A percentile compares a stretch with the other conserved stretches of the same genome.
Conservation (phyloP, 2,329 filamentous ascomycete genomes). For the Talaromyces funiculosus region DNA sequence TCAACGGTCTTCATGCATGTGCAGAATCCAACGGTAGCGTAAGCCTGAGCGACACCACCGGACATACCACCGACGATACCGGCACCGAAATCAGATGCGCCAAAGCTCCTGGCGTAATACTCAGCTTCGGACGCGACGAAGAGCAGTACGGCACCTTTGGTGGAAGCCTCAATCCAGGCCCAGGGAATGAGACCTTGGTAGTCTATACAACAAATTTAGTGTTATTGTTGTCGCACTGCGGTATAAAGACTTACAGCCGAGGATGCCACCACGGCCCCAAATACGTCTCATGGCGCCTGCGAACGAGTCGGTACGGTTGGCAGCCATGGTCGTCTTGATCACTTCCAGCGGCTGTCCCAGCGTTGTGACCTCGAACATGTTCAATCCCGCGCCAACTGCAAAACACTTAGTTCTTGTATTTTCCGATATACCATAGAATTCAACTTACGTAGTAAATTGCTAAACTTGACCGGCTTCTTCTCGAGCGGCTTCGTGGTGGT, state of each 20-base stretch:
- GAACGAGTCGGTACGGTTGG: constrained; percentile 87
- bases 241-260: constrained; percentile 73
- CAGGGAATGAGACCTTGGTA: constrained; percentile 99
- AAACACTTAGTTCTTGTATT: constrained; percentile 69
- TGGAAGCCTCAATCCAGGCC: constrained; percentile 99
- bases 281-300: constrained; percentile 73
- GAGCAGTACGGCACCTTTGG: constrained; percentile 96
- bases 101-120: constrained; percentile 79
- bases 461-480: constrained; percentile 99
- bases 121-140: constrained; percentile 99
- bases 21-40: constrained; percentile 99
- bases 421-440: constrained; percentile 32
- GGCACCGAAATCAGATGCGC: constrained; percentile 77
- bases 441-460: constrained; percentile 77
- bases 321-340: constrained; percentile 99
- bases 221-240: neutral
- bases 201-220: constrained; percentile 52
- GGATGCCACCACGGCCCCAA: constrained; percentile 86
- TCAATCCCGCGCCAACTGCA: constrained; percentile 77
- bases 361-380: constrained; percentile 84
- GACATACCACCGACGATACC: constrained; percentile 89
- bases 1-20: constrained; percentile 99
- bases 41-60: constrained; percentile 94
- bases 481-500: constrained; percentile 58
- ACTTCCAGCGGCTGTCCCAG: constrained; percentile 88